These are phyloP conservation scores for Arthrobotrys conoides DNA, from an alignment of 2,329 filamentous ascomycete genomes.

Conservation along the genomic window DNA sequence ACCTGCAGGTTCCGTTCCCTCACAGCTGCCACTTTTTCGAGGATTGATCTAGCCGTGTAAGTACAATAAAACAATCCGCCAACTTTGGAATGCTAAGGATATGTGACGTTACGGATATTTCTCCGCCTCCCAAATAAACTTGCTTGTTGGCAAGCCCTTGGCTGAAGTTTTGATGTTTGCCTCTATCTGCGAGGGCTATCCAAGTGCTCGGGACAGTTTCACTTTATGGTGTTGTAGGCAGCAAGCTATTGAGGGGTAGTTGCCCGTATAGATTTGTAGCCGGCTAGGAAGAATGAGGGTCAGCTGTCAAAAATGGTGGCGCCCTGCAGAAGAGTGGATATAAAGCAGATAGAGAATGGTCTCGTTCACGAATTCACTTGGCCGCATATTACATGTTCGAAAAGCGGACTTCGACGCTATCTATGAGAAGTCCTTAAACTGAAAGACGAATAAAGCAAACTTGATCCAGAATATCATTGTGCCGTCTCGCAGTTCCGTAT, in stretches of 20 bases:
- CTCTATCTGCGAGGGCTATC: not conserved
- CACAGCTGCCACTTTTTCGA: not conserved
- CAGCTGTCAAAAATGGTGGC: conserved; percentile 12
- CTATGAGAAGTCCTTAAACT: not conserved
- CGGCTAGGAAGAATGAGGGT: not conserved
- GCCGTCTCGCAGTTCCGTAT: conserved; percentile 2
- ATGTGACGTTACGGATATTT: conserved; percentile 17
- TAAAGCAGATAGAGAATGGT: not conserved
- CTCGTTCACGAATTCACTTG: no score
- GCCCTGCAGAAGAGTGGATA: conserved; percentile 1
- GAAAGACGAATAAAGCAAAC: not conserved
- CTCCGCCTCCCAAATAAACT: not conserved
- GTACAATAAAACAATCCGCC: not conserved
- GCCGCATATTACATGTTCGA: not conserved
- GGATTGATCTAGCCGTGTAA: not conserved
- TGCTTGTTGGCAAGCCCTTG: not conserved
- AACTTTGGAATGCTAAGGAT: conserved; percentile 1
- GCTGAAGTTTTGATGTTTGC: conserved; percentile 1
- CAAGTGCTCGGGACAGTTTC: not conserved
- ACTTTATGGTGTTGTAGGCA: not conserved
- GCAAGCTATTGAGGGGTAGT: not conserved
- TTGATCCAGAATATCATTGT: not conserved
- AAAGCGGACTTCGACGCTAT: conserved; percentile 1
- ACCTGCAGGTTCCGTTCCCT: conserved; percentile 10
- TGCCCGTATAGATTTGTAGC: not conserved